Percentiles rank a stretch among this genome's conserved stretches.
Evolutionary conservation across 148 eudicot species (phyloP).

Genomic region (Rhododendron ferrugineum): DNA sequence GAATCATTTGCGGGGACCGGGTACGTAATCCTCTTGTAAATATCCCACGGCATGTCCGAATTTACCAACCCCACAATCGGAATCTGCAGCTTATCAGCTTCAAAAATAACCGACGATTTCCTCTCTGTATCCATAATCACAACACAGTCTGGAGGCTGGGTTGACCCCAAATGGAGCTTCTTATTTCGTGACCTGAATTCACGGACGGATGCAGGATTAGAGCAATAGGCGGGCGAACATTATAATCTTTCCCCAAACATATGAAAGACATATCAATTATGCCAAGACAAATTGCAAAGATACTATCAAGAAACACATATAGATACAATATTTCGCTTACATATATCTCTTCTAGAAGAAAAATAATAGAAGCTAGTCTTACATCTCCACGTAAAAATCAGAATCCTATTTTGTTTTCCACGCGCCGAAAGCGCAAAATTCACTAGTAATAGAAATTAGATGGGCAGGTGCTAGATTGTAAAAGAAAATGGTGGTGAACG

Average conservation of each 20-base stretch:
- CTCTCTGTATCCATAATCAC: slow-evolving; percentile 68
- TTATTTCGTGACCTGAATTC: slow-evolving; percentile 44
- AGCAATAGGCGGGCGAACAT: background rate
- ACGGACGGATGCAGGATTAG: background rate
- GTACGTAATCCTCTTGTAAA: slow-evolving; percentile 59
- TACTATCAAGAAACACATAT: background rate
- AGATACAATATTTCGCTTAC: background rate
- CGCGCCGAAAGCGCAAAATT: background rate
- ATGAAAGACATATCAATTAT: background rate
- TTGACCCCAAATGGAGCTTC: slow-evolving; percentile 49
- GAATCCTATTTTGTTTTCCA: background rate
- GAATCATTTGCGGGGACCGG: slow-evolving; percentile 81
- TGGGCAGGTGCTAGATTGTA: background rate
- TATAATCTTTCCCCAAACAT: background rate
- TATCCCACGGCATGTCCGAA: slow-evolving; percentile 52
- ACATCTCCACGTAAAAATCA: background rate
- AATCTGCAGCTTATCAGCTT: slow-evolving; percentile 62
- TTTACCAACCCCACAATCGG: slow-evolving; percentile 83
- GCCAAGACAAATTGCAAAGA: background rate
- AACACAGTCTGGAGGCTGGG: slow-evolving; percentile 69
- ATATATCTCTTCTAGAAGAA: background rate
- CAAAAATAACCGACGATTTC: slow-evolving; percentile 62
- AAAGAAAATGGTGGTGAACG: background rate
- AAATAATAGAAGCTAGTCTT: background rate
- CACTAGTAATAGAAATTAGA: background rate